Base-by-base conservation (phyloP, 2,329 filamentous ascomycete species). In the Penicillium paneum region DNA sequence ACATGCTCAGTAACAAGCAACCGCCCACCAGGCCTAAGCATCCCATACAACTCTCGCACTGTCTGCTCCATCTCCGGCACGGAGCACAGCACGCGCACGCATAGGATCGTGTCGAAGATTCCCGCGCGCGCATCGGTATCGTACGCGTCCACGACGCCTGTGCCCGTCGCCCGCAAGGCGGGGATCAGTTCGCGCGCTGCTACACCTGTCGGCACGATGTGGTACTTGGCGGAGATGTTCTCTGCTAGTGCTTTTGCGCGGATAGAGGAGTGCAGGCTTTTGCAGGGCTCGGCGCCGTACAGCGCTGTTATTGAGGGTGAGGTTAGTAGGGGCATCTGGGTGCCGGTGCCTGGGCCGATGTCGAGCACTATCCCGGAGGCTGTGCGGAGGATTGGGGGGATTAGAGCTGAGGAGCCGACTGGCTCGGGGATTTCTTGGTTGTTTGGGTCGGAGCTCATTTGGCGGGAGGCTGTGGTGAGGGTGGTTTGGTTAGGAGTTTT, bases 1-100 rank as follows among this genome's bases (percentile, higher is more conserved):
- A 83, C 77, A 70, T 85, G 82, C 66, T 84, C 82, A 48, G 76
- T 79, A 26, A 84, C 70, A 17, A 84, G 68, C 69, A 84, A 66
- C 51, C 79, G 69, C 0, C 82, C 82, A 2, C 82, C 81, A 0
- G 81, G 81, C 55, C 78, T 79, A 36, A 84, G 64, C 55, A 84
- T 62, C 0, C 61, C 62, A 63, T 83, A 83, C 35, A 84, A 58
- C 1, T 76, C 74, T 1, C 65, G 63, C 15, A 77, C 71, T 2
- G 79, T 80, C 46, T 73, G 67, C 44, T 77, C 71, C 21, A 77
- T 71, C 39, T 76, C 65, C 0, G 80, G 79, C 8, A 84, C 78
- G 3, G 79, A 79, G 58, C 82, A 85, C 2, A 84, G 67, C 1
- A 83, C 81, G 0, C 81, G 73, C 10, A 82, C 69, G 54, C 79